These are phyloP conservation scores for Rhizopogon salebrosus DNA, from an alignment of 768 basidiomycete species.

Conservation along the genomic window DNA sequence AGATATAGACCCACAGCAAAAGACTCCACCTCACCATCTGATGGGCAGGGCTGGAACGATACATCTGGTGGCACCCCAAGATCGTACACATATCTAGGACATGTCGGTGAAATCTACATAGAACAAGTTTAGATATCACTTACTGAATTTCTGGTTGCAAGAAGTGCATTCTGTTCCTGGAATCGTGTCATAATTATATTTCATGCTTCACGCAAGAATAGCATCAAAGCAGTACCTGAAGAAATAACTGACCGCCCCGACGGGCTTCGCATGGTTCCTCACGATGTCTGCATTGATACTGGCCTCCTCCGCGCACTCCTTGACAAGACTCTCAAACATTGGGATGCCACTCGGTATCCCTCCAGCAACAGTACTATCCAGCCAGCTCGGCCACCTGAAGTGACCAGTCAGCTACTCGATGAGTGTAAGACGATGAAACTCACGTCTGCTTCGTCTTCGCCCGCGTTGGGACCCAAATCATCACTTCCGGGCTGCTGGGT, in stretches of 20 bases:
- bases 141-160: constrained; percentile 86
- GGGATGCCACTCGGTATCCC: constrained; percentile 82
- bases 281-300: constrained; percentile 68
- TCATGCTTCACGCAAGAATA: not conserved
- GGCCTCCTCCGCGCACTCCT: constrained; percentile 94
- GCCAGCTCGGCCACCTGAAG: constrained; percentile 70
- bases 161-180: constrained; percentile 47
- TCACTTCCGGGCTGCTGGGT: constrained; percentile 35
- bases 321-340: constrained; percentile 70
- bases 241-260: constrained; percentile 80
- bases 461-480: constrained; percentile 86
- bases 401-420: not conserved
- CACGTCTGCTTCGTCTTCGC: constrained; percentile 86
- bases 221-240: constrained; percentile 40
- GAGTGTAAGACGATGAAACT: constrained; percentile 22
- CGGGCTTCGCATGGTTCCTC: constrained; percentile 48
- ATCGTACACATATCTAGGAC: constrained; percentile 76
- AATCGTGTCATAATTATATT: constrained; percentile 36
- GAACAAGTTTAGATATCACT: constrained; percentile 15
- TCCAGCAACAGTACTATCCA: constrained; percentile 91
- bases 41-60: constrained; percentile 60
- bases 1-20: constrained; percentile 61
- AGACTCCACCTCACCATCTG: constrained; percentile 91
- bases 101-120: not conserved
- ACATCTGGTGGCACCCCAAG: constrained; percentile 56